Percentiles rank a stretch among this genome's conserved stretches.
Conservation (phyloP, 805 yeast genomes). For the Cyberlindnera petersonii region DNA sequence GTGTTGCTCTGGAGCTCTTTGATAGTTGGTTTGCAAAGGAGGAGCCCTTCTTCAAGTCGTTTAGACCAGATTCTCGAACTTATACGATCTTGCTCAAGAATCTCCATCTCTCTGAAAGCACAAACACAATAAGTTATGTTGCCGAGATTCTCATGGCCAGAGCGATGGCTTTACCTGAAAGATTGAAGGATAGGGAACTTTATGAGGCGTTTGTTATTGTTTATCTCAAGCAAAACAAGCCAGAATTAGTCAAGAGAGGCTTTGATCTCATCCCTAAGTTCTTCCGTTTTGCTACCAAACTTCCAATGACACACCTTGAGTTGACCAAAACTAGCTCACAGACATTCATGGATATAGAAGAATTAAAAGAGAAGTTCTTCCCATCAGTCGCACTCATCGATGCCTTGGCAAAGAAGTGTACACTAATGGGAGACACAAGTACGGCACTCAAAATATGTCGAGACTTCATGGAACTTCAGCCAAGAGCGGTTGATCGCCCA, state of each 20-base stretch:
- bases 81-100: conserved; percentile 27
- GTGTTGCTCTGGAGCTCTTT: conserved; percentile 36
- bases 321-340: neutral
- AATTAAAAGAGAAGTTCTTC: conserved; percentile 14
- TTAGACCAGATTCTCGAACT: conserved; percentile 34
- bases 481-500: conserved; percentile 17
- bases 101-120: conserved; percentile 15
- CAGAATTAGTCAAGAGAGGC: conserved; percentile 19
- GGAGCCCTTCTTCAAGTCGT: conserved; percentile 17
- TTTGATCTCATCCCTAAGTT: conserved; percentile 16
- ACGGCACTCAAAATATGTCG: conserved; percentile 13
- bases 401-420: conserved; percentile 19
- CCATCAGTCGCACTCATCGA: conserved; percentile 23
- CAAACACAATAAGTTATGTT: neutral
- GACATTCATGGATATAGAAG: conserved; percentile 5
- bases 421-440: conserved; percentile 15
- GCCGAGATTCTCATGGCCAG: conserved; percentile 8
- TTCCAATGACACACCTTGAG: conserved; percentile 1
- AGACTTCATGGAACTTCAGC: conserved; percentile 11
- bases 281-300: conserved; percentile 17
- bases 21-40: conserved; percentile 27
- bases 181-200: conserved; percentile 16
- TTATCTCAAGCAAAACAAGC: conserved; percentile 15
- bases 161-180: conserved; percentile 11
- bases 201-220: conserved; percentile 20